Base-by-base conservation (phyloP, 2,329 filamentous ascomycete species). In the Epichloe scottii region DNA sequence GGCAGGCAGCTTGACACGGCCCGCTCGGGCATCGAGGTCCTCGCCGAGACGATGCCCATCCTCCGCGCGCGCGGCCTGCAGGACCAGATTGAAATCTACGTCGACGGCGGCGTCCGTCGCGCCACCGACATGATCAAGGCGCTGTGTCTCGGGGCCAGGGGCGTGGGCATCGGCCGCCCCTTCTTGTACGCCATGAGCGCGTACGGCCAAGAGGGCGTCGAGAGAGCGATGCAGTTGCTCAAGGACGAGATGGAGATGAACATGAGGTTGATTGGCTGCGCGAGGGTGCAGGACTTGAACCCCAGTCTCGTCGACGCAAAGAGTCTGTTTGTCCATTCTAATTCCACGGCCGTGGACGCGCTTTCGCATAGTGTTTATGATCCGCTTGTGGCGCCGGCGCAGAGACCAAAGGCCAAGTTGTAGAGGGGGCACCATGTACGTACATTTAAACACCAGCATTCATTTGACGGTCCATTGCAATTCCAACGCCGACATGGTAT, bases 171-270 rank as follows among this genome's bases (percentile, higher is more conserved):
- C 60, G 93, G 93, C 3, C 76, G 93, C 4, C 93, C 93, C 23
- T 97, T 98, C 74, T 70, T 98, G 54, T 98, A 90, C 64, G 91
- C 93, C 62, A 97, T 98, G 91, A 87, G 84, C 56, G 82, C 89
- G 10, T 97, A 97, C 62, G 93, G 93, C 1, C 71, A 88, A 53
- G 76, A 84, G 2, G 93, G 93, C 56, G 91, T 97, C 19, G 87
- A 94, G 63, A 79, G 88, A 35, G 93, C 93, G 34, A 95, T 97
- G 85, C 85, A 89, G 68, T 72, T 95, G 53, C 77, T 95, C 59
- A 89, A 87, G 71, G 93, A 97, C 62, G 93, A 98, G 76, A 87
- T 98, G 80, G 89, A 94, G 72, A 97, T 97, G 91, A 93, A 91
- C 63, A 97, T 98, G 93, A 81, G 93, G 6, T 72, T 98, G 56